These are phyloP conservation scores for Gonium pectorale DNA, from an alignment of 139 green algal species.

Conservation along the genomic window DNA sequence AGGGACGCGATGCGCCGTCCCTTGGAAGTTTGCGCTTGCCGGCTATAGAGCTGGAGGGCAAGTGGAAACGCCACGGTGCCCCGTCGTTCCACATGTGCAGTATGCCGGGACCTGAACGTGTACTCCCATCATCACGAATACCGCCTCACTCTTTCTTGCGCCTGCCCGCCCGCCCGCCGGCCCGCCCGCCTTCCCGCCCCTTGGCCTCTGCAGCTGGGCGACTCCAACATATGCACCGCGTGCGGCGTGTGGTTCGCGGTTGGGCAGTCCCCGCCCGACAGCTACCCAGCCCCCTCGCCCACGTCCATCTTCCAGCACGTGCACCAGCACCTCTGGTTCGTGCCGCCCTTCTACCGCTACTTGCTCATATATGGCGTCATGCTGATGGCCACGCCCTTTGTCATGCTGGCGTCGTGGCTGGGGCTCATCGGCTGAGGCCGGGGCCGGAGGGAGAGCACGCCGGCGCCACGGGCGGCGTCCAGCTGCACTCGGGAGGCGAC, in stretches of 20 bases:
- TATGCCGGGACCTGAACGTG: too few relatives aligned
- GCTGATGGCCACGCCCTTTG: conserved; percentile 1
- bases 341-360: conserved; percentile 48
- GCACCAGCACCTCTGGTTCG: conserved; percentile 42
- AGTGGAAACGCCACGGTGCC: too few relatives aligned
- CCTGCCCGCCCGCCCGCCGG: too few relatives aligned
- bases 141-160: too few relatives aligned
- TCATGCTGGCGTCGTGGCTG: conserved; percentile 29
- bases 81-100: too few relatives aligned
- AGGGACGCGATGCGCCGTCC: too few relatives aligned
- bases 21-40: too few relatives aligned
- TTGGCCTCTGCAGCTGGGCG: conserved; percentile 13
- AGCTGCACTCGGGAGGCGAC: too few relatives aligned
- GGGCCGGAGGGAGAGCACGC: neutral
- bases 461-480: too few relatives aligned
- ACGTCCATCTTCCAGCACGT: conserved; percentile 39
- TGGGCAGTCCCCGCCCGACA: conserved; percentile 15
- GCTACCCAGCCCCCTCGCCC: conserved; percentile 14
- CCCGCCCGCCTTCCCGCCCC: too few relatives aligned
- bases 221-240: conserved; percentile 37
- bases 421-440: neutral
- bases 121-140: too few relatives aligned
- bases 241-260: conserved; percentile 40
- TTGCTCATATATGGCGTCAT: conserved; percentile 40
- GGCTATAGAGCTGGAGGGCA: too few relatives aligned